A percentile compares a stretch with the other conserved stretches of the same genome.
These are phyloP conservation scores for Talaromyces marneffei DNA, from an alignment of 2,329 filamentous ascomycete genomes.

Conservation along the genomic window DNA sequence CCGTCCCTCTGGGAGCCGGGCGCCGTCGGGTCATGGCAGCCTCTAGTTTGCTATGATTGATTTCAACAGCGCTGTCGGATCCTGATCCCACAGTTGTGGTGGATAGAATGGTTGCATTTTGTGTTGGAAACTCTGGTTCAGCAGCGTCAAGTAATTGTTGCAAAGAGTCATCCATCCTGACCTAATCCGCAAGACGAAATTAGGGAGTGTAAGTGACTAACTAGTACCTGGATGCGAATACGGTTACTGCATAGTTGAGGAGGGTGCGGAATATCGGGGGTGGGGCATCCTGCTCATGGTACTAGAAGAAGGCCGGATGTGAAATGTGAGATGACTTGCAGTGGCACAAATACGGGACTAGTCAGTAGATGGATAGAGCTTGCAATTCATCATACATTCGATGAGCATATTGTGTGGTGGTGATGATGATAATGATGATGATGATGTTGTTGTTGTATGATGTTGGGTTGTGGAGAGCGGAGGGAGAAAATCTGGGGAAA, in stretches of 20 bases:
- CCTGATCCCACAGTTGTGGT: constrained; percentile 10
- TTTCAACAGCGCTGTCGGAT: constrained; percentile 12
- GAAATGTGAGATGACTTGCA: background rate
- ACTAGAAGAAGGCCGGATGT: background rate
- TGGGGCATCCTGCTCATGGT: background rate
- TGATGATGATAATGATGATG: too few relatives aligned
- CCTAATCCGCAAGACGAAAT: background rate
- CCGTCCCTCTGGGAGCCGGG: constrained; percentile 17
- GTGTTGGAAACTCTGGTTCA: constrained; percentile 14
- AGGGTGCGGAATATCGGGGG: constrained; percentile 11
- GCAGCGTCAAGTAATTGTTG: constrained; percentile 15
- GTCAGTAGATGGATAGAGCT: background rate
- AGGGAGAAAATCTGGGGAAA: constrained; percentile 15
- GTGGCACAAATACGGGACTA: background rate
- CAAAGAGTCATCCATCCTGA: constrained; percentile 15
- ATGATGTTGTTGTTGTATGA: background rate
- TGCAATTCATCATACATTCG: background rate
- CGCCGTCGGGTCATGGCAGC: constrained; percentile 13
- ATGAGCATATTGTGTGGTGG: background rate
- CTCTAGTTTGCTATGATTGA: constrained; percentile 10
- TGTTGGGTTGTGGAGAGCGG: background rate
- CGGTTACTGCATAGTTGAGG: background rate
- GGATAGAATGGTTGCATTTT: constrained; percentile 9
- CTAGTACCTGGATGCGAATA: too few relatives aligned
- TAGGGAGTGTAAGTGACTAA: background rate